Conservation (phyloP, 306 rosid genomes). For the Argentina anserina region DNA sequence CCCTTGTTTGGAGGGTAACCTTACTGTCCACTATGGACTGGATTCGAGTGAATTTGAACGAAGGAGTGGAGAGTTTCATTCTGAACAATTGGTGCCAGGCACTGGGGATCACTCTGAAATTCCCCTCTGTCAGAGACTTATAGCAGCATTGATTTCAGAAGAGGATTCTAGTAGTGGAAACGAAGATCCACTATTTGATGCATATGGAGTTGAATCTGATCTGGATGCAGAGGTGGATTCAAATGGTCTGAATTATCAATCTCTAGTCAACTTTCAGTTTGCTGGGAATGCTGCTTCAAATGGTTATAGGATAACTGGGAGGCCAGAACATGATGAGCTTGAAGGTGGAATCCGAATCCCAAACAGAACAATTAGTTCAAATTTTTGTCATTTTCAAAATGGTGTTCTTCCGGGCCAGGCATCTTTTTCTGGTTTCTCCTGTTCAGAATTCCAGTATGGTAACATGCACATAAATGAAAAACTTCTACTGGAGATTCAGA, state of each 20-base stretch:
- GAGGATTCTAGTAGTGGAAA: slow-evolving; percentile 61
- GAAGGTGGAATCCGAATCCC: slow-evolving; percentile 47
- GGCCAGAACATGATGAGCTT: slow-evolving; percentile 46
- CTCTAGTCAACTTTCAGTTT: slow-evolving; percentile 51
- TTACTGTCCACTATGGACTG: slow-evolving; percentile 48
- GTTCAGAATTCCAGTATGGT: slow-evolving; percentile 73
- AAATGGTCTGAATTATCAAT: slow-evolving; percentile 45
- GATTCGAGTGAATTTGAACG: slow-evolving; percentile 35
- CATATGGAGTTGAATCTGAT: slow-evolving; percentile 53
- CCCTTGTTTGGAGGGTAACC: slow-evolving; percentile 45
- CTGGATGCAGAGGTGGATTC: slow-evolving; percentile 61
- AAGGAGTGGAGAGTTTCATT: slow-evolving; percentile 33
- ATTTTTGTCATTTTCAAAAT: slow-evolving; percentile 45
- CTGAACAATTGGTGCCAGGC: slow-evolving; percentile 44
- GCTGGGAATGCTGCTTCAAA: slow-evolving; percentile 56
- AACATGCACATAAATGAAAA: slow-evolving; percentile 66
- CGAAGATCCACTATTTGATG: slow-evolving; percentile 56
- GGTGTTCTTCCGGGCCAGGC: slow-evolving; percentile 56
- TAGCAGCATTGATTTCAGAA: slow-evolving; percentile 85
- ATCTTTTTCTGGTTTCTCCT: slow-evolving; percentile 39
- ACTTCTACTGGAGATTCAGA: slow-evolving; percentile 87
- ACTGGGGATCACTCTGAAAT: slow-evolving; percentile 53
- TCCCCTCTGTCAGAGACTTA: slow-evolving; percentile 82
- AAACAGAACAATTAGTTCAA: slow-evolving; percentile 39
- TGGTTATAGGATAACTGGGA: slow-evolving; percentile 49